Conservation (phyloP, 768 basidiomycete genomes). For the Leucosporidium scottii region DNA sequence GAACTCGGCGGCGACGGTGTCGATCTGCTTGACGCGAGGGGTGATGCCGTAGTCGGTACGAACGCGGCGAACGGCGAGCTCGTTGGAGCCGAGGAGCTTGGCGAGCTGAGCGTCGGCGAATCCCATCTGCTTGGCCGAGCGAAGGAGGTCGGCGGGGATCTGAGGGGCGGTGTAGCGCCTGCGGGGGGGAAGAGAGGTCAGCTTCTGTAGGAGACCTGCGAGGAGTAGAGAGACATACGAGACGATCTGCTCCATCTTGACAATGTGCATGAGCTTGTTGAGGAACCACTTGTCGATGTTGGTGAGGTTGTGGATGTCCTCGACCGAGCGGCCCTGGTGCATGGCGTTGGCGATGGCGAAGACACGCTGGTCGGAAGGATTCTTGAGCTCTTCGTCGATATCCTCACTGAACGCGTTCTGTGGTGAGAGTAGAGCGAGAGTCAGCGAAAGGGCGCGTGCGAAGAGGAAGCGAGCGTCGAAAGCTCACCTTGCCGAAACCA, state of each 20-base stretch:
- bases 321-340: slow-evolving; percentile 83
- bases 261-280: slow-evolving; percentile 74
- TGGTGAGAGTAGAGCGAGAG: background rate
- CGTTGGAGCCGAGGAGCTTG: slow-evolving; percentile 72
- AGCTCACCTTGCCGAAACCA: slow-evolving; percentile 75
- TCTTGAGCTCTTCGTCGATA: slow-evolving; percentile 83
- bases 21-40: slow-evolving; percentile 97
- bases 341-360: slow-evolving; percentile 94
- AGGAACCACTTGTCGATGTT: slow-evolving; percentile 99
- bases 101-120: slow-evolving; percentile 94
- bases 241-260: slow-evolving; percentile 67
- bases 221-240: slow-evolving; percentile 51
- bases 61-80: slow-evolving; percentile 81
- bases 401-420: slow-evolving; percentile 55
- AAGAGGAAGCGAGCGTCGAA: slow-evolving; percentile 7
- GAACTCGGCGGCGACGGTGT: slow-evolving; percentile 98
- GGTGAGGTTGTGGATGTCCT: slow-evolving; percentile 95
- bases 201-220: background rate
- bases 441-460: slow-evolving; percentile 1
- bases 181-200: background rate
- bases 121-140: slow-evolving; percentile 83
- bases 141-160: slow-evolving; percentile 52
- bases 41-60: slow-evolving; percentile 74
- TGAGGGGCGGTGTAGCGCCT: slow-evolving; percentile 25
- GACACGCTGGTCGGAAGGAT: slow-evolving; percentile 94